phyloP scores from a whole-genome alignment of 2,329 filamentous ascomycete species.

The Phialophora verrucosa region DNA sequence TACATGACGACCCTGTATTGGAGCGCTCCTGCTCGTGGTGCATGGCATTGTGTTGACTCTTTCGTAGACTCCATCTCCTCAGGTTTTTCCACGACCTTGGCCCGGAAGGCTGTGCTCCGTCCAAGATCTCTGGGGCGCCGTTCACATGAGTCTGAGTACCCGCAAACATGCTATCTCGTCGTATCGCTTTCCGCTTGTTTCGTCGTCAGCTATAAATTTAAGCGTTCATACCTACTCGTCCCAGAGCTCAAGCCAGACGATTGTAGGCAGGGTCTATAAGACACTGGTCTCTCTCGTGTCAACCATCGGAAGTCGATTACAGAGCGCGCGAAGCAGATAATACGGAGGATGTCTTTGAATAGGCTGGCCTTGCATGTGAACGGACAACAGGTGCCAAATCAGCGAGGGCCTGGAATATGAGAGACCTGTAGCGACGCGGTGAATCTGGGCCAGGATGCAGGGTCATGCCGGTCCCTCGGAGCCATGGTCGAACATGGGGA shows the following conservation, averaged over 20 bases:
- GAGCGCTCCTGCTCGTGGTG: conserved; percentile 5
- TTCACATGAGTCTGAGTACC: neutral
- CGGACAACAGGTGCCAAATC: conserved; percentile 6
- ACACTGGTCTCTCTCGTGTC: neutral
- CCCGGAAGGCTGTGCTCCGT: conserved; percentile 16
- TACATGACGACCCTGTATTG: neutral
- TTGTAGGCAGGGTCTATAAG: conserved; percentile 5
- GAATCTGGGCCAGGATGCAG: neutral
- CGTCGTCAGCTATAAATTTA: neutral
- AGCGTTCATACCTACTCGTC: conserved; percentile 3
- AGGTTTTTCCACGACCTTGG: conserved; percentile 17
- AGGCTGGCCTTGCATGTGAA: conserved; percentile 4
- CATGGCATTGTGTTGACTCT: conserved; percentile 2
- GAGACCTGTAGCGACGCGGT: neutral
- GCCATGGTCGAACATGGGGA: neutral
- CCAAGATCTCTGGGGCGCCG: conserved; percentile 17
- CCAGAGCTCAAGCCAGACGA: neutral
- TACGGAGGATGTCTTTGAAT: conserved; percentile 2
- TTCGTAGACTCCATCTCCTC: conserved; percentile 18
- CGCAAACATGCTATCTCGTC: conserved; percentile 23
- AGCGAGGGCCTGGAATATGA: neutral
- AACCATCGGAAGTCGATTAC: neutral
- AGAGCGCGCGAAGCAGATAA: neutral
- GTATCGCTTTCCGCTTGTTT: neutral
- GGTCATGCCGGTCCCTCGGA: conserved; percentile 1